A percentile compares a stretch with the other conserved stretches of the same genome.
These are phyloP conservation scores for Pestalotiopsis sp. DNA, from an alignment of 2,329 filamentous ascomycete species.

Conservation along the genomic window DNA sequence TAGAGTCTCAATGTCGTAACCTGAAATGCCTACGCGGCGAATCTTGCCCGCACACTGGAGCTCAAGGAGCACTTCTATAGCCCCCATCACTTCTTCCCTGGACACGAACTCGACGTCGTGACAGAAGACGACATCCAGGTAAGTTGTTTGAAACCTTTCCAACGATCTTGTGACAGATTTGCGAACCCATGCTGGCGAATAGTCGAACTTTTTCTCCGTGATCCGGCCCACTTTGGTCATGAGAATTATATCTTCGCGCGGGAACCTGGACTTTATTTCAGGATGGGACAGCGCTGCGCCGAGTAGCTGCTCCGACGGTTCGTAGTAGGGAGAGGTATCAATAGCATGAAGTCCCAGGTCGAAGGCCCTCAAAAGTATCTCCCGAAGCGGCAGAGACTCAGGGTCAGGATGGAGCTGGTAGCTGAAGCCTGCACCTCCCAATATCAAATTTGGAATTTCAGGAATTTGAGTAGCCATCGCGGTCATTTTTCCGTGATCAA, in stretches of 20 bases:
- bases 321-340: not conserved
- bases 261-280: not conserved
- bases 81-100: not conserved
- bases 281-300: not conserved
- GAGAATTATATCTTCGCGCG: not conserved
- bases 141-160: not conserved
- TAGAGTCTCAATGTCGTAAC: not conserved
- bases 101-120: not conserved
- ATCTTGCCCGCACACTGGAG: not conserved
- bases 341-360: not conserved
- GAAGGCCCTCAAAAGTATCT: not conserved
- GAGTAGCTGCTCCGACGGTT: not conserved
- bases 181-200: not conserved
- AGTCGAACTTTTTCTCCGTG: not conserved
- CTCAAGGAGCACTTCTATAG: not conserved
- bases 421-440: not conserved
- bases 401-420: not conserved
- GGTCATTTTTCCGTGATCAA: not conserved
- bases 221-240: not conserved
- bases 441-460: not conserved
- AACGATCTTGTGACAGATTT: not conserved
- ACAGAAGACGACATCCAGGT: not conserved
- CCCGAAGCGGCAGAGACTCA: not conserved
- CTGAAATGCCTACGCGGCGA: not conserved
- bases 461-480: not conserved